These are phyloP conservation scores for Teratosphaeria nubilosa DNA, from an alignment of 2,329 filamentous ascomycete genomes.

Conservation along the genomic window DNA sequence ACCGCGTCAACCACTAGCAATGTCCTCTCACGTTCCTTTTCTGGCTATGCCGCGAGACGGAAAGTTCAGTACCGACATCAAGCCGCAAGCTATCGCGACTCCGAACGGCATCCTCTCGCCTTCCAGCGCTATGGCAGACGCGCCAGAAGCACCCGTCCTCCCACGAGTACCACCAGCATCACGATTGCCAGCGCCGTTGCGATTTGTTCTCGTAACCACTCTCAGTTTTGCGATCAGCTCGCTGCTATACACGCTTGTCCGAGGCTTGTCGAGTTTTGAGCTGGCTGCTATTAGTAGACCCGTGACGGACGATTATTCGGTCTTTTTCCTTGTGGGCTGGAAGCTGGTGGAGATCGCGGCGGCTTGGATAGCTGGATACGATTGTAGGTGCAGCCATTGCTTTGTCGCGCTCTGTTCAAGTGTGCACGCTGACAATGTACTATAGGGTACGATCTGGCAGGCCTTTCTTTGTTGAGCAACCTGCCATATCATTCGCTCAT, in stretches of 20 bases:
- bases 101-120: conserved; percentile 4
- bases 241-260: conserved; percentile 52
- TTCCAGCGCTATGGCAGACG: conserved; percentile 4
- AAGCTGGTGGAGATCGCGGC: conserved; percentile 58
- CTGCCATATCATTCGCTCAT: conserved; percentile 69
- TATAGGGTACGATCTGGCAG: conserved; percentile 34
- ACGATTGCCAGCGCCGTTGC: conserved; percentile 21
- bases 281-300: conserved; percentile 57
- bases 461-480: conserved; percentile 53
- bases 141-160: conserved; percentile 3
- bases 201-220: conserved; percentile 36
- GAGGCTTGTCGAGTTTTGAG: conserved; percentile 53
- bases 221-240: conserved; percentile 53
- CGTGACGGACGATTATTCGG: conserved; percentile 52
- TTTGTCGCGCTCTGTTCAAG: not conserved
- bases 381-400: conserved; percentile 43
- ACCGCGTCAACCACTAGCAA: not conserved
- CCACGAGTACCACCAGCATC: conserved; percentile 3
- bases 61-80: conserved; percentile 13
- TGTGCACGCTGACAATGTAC: conserved; percentile 4
- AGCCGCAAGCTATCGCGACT: conserved; percentile 8
- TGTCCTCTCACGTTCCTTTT: conserved; percentile 22
- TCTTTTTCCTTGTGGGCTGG: conserved; percentile 45
- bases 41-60: conserved; percentile 21
- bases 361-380: conserved; percentile 64